Conservation (phyloP, 169 alveolate genomes). For the Blepharisma undulans region DNA sequence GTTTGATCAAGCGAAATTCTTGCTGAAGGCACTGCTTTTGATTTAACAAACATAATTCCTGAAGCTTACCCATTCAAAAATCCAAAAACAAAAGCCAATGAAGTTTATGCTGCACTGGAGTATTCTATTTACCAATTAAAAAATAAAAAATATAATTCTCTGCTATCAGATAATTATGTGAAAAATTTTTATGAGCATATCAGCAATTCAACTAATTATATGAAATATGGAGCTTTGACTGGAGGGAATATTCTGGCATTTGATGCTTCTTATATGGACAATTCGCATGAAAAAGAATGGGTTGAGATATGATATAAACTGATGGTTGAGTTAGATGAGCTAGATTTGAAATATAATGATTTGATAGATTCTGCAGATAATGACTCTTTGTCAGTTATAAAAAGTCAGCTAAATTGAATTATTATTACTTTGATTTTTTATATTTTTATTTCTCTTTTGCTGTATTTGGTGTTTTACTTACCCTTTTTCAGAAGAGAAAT, state of each 20-base stretch:
- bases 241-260: background rate
- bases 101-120: background rate
- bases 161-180: background rate
- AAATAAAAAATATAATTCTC: background rate
- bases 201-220: background rate
- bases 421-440: background rate
- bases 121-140: background rate
- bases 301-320: background rate
- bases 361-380: background rate
- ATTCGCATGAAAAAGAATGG: background rate
- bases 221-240: background rate
- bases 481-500: background rate
- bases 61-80: background rate
- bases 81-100: background rate
- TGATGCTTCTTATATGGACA: background rate
- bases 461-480: background rate
- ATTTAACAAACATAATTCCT: background rate
- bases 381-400: background rate
- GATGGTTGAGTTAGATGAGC: background rate
- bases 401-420: background rate
- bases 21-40: background rate
- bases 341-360: background rate
- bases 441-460: background rate
- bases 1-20: background rate
- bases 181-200: background rate